Base-by-base conservation (phyloP, 169 alveolate species). In the Plasmodium chabaudi region DNA sequence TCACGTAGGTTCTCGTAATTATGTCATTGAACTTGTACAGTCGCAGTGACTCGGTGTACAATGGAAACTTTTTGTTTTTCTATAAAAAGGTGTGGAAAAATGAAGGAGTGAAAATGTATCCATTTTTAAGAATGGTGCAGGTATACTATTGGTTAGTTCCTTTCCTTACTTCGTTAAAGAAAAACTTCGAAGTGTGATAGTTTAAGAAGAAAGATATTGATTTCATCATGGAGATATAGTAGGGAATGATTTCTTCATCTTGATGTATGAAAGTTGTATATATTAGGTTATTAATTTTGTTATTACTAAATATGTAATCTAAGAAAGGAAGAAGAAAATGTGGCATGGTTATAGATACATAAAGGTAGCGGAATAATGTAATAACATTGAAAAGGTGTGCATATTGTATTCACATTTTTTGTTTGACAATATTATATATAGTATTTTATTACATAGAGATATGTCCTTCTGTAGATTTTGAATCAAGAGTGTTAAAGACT, bases 161-260 rank as follows among this genome's bases (percentile, higher is more conserved):
- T 17, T 9, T 51, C 2, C 56, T 63, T 75, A 75, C 88, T 68
- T 75, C 88, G 15, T 75, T 75, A 49, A 75, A 75, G 49, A 75
- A 75, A 46, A 75, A 75, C 75, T 75, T 75, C 55, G 88, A 75
- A 12, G 88, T 75, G 42, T 75, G 75, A 13, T 75, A 75, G 17
- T 75, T 75, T 9, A 75, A 42, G 65, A 75, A 75, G 46, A 75
- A 75, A 5, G 88, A 75, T 15, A 75, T 75, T 3, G 88, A 75
- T 39, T 75, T 75, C 9, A 75, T 75, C 74, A 75, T 75, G 27
- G 88, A 75, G 7, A 75, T 75, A 44, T 75, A 75, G 15, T 75
- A 75, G 34, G 88, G 88, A 64, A 75, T 75, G 7, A 75, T 75
- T 53, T 75, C 88, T n/a, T 75, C 88, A 55, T 75, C 88, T 75